Base-by-base conservation (phyloP, 306 rosid genomes). In the Sicyos baderoa region DNA sequence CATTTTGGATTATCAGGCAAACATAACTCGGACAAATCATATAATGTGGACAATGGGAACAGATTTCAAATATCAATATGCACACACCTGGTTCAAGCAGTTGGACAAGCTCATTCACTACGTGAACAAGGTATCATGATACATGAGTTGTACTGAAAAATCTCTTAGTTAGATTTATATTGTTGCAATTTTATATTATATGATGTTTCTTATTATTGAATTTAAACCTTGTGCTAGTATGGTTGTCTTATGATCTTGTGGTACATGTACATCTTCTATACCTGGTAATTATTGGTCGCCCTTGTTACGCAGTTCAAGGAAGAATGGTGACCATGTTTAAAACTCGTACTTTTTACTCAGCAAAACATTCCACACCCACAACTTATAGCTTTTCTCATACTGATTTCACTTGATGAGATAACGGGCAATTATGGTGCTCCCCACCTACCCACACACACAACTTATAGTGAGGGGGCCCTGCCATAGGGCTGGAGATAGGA, bases 1-100 rank as follows among this genome's bases (percentile, higher is more conserved):
- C 67, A 37, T 72, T 50, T 61, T 54, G 78, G 66, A 81, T 81
- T 65, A 48, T 79, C 95, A 93, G 99, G 97, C 97, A 21, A 93
- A 93, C 76, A 81, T 90, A 45, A 93, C 96, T 37, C 94, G 97
- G 32, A 90, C 96, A 73, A 90, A 90, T 79, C 99, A 90, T 76
- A 62, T 93, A 79, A 93, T 93, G 99, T 93, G 94, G 94, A 93
- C 99, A 18, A 93, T 93, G 99, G 99, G 99, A 79, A 93, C 99
- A 17, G 99, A 93, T 88, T 93, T 93, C 79, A 88, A 82, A 85
- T 93, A 93, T 81, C 99, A 93, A 78, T 90, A 88, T 66, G 94
- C 99, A 7, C 77, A 80, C 32, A 81, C 89, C 77, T 93, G 99
- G 99, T 93, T 88, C 70, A 78, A 80, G 71, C 96, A 93, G 77